phyloP scores from a whole-genome alignment of 768 basidiomycete genomes.

The Leccinum ochraceum region DNA sequence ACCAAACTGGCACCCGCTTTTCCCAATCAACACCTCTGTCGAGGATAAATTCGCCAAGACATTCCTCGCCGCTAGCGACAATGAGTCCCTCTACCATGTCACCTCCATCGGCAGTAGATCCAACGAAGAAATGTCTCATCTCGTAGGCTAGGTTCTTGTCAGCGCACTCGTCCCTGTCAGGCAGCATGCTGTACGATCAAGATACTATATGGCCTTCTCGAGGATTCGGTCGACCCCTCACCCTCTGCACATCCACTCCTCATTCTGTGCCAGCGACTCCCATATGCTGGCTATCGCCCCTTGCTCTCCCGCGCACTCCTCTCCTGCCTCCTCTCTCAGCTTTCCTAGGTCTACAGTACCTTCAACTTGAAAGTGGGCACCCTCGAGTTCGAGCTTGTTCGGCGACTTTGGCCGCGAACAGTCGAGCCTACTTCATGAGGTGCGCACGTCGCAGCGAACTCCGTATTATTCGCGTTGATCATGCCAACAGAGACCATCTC shows the following conservation, averaged over 20 bases:
- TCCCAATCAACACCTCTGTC: too few relatives aligned
- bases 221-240: slow-evolving; percentile 65
- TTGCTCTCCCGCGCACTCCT: slow-evolving; percentile 82
- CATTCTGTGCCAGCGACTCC: slow-evolving; percentile 1
- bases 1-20: too few relatives aligned
- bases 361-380: slow-evolving; percentile 65
- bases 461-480: slow-evolving; percentile 76
- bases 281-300: slow-evolving; percentile 79
- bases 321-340: slow-evolving; percentile 85
- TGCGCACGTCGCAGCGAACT: slow-evolving; percentile 86
- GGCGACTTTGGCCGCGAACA: slow-evolving; percentile 58
- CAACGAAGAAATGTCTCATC: too few relatives aligned
- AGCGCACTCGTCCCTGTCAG: too few relatives aligned
- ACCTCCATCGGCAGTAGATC: too few relatives aligned
- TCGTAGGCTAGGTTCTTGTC: too few relatives aligned
- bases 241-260: too few relatives aligned
- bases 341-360: slow-evolving; percentile 89
- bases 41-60: too few relatives aligned
- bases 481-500: slow-evolving; percentile 81
- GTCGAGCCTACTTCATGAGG: slow-evolving; percentile 89
- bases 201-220: slow-evolving; percentile 73
- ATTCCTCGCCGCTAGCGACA: too few relatives aligned
- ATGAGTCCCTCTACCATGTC: too few relatives aligned
- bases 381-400: slow-evolving; percentile 71
- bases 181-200: too few relatives aligned